Base-by-base conservation (phyloP, 1,284 basidiomycete genomes). In the Stygiomarasmius scandens region DNA sequence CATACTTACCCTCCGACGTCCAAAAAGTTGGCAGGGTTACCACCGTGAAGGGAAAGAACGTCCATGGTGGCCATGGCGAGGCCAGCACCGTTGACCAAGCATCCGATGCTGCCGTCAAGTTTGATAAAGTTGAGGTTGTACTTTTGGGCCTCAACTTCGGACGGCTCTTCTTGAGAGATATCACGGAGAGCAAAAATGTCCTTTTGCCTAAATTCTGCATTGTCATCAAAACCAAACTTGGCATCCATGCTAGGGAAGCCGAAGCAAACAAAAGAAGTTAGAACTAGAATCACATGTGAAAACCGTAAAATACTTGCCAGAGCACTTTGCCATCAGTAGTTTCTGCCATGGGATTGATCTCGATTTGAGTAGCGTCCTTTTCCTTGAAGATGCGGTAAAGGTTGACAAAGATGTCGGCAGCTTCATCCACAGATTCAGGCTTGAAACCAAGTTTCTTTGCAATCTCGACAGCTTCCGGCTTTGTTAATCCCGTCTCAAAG, bases 1-100 rank as follows among this genome's bases (percentile, higher is more conserved):
- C 61, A 24, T 20, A 71, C 82, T 54, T 63, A 90, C 92, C 93
- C 96, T 81, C 96, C 96, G 56, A 98, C 96, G 67, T 99, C 96
- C 61, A 99, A 83, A 86, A 97, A 99, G 77, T 99, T 99, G 62
- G 97, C 97, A 10, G 97, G 97, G 69, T 95, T 90, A 60, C 95
- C 95, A 56, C 96, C 96, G 71, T 97, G 93, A 58, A 98, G 81
- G 61, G 96, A 89, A 58, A 99, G 83, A 34, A 99, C 96, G 71
- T 99, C 97, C 96, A 99, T 99, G 54, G 97, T 99, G 27, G 97
- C 97, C 97, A 99, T 99, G 54, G 97, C 97, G 60, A 99, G 82
- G 73, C 97, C 97, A 59, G 97, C 97, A 68, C 97, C 97, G 72
- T 99, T 99, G 64, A 99, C 97, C 58, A 99, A 82, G 76, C 97